Evolutionary conservation across 1,284 basidiomycete species (phyloP), one percentile per base, ranked within the genome.

Genomic region (Ustilago esculenta): DNA sequence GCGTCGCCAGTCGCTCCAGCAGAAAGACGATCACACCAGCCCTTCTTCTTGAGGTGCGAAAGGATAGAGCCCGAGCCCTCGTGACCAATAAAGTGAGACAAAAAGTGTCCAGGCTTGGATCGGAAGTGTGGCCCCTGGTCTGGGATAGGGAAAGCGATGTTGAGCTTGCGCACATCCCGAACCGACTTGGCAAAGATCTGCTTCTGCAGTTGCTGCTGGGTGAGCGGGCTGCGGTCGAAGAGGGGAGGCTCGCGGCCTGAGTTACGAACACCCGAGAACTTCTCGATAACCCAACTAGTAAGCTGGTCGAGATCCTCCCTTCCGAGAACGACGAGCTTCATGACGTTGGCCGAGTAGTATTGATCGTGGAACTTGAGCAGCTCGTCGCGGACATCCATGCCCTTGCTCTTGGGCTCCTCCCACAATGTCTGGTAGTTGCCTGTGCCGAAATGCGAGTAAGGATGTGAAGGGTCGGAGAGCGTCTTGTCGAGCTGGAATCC

Each of bases 401-500:
- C 94, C 27, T 82, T 79, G 24, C 75, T 74, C 49, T 83, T 83
- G 23, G 86, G 86, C 20, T 82, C 77, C 15, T 88, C 87, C 75
- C 90, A 91, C 52, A 99, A 84, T 53, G 90, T 93, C 50, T 91
- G 87, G 61, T 90, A 87, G 83, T 93, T 92, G 3, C 96, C 96
- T 5, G 91, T 95, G n/a, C 84, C 92, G 79, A 99, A 99, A 82
- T 98, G 96, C 73, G 87, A 88, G 88, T 92, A 98, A 1, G 88
- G 87, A 82, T 98, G 95, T 1, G 89, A 89, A 1, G 86, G 67
- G 27, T 79, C 85, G 61, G 88, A 90, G 35, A 97, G 87, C 69
- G 90, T 87, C 84, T 99, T 98, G 83, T 93, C 94, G 23, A 98
- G 85, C 83, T 99, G 96, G 84, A 92, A 98, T 53, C 94, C 89